phyloP scores from a whole-genome alignment of 768 basidiomycete genomes.

The Lactarius evosmus region DNA sequence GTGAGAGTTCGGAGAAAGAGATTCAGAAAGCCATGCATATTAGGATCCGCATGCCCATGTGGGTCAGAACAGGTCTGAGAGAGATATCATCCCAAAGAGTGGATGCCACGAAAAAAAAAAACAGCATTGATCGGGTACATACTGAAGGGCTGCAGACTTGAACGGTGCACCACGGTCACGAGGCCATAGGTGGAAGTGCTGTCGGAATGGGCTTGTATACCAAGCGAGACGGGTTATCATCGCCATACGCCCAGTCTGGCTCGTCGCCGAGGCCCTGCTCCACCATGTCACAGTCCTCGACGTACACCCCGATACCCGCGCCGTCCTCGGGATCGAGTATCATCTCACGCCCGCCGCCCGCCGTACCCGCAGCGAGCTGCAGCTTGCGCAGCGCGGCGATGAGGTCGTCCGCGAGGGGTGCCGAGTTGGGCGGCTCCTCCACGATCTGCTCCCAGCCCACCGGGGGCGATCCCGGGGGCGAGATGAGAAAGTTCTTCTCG shows the following conservation, averaged over 20 bases:
- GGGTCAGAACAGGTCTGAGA: constrained; percentile 79
- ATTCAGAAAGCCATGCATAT: constrained; percentile 60
- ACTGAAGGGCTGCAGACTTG: constrained; percentile 19
- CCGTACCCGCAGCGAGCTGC: constrained; percentile 42
- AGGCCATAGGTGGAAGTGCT: constrained; percentile 50
- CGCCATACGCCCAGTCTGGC: constrained; percentile 60
- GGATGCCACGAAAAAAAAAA: constrained; percentile 11
- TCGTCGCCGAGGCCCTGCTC: constrained; percentile 34
- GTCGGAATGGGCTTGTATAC: constrained; percentile 54
- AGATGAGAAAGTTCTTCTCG: constrained; percentile 96
- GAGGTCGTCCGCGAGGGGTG: constrained; percentile 85
- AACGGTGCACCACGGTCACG: constrained; percentile 27
- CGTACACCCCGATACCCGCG: constrained; percentile 72
- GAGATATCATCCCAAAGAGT: constrained; percentile 54
- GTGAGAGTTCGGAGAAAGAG: constrained; percentile 33
- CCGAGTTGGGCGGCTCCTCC: constrained; percentile 86
- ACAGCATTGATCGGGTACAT: constrained; percentile 18
- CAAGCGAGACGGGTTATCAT: constrained; percentile 43
- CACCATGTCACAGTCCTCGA: constrained; percentile 63
- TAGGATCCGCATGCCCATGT: constrained; percentile 48
- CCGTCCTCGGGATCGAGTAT: constrained; percentile 67
- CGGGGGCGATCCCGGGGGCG: constrained; percentile 96
- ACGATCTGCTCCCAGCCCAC: constrained; percentile 92
- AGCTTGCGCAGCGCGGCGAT: constrained; percentile 73
- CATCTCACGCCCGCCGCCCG: constrained; percentile 45